Evolutionary conservation across 139 green algal genomes (phyloP).

Genomic region (Chlorella sp.): DNA sequence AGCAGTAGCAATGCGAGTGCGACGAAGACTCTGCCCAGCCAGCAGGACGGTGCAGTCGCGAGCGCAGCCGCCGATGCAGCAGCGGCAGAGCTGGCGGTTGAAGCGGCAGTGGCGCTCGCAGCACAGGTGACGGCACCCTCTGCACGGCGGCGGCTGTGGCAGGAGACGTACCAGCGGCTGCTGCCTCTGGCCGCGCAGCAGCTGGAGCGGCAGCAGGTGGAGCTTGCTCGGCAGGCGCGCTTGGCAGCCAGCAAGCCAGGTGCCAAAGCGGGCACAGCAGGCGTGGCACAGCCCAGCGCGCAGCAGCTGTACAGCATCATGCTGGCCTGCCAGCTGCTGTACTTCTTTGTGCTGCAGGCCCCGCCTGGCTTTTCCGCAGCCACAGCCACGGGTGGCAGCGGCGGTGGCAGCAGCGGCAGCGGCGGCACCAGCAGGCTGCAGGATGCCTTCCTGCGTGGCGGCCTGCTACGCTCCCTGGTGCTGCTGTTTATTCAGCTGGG

Average conservation of each 20-base stretch:
- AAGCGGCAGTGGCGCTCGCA: slow-evolving; percentile 7
- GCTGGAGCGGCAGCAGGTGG: slow-evolving; percentile 29
- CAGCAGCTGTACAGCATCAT: slow-evolving; percentile 14
- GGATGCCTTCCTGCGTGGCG: slow-evolving; percentile 20
- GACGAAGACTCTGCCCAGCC: not conserved
- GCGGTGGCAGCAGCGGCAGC: not conserved
- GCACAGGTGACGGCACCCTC: not conserved
- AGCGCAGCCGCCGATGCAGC: not conserved
- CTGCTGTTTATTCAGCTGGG: slow-evolving; percentile 31
- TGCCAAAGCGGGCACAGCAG: not conserved
- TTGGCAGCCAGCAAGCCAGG: not conserved
- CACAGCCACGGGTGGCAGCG: no score
- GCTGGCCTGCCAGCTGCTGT: slow-evolving; percentile 24
- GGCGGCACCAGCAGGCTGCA: slow-evolving; percentile 21
- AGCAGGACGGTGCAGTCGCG: not conserved
- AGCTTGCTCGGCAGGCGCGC: not conserved
- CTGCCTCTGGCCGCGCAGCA: slow-evolving; percentile 19
- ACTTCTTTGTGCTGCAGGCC: slow-evolving; percentile 39
- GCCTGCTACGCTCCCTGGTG: slow-evolving; percentile 40
- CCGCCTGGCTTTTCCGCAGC: not conserved
- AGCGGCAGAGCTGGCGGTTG: slow-evolving; percentile 15
- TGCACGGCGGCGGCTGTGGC: slow-evolving; percentile 18
- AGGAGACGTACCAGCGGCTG: not conserved
- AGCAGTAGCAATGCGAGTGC: not conserved
- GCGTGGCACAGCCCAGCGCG: not conserved